Evolutionary conservation across 352 stramenopile genomes (phyloP).

Genomic region (Phytophthora constricta): DNA sequence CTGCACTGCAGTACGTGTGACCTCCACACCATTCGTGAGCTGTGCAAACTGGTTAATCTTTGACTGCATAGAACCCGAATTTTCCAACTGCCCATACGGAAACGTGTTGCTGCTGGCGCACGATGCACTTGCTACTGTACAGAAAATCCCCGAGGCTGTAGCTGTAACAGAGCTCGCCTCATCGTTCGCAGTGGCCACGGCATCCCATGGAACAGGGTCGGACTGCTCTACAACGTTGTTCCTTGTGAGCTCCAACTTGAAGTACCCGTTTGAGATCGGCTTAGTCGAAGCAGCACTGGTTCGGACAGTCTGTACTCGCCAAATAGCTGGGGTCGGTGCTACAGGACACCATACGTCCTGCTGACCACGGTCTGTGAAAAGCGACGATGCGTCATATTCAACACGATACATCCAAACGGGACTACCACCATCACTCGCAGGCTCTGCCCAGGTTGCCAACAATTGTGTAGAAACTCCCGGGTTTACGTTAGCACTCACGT

Average conservation of each 20-base stretch:
- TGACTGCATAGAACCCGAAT: constrained; percentile 77
- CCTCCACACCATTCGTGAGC: constrained; percentile 67
- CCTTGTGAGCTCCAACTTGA: constrained; percentile 57
- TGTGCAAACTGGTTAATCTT: constrained; percentile 63
- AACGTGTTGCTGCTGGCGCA: constrained; percentile 46
- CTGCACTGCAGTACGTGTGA: constrained; percentile 63
- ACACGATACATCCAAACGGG: constrained; percentile 80
- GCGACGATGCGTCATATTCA: constrained; percentile 75
- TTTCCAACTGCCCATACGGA: constrained; percentile 40
- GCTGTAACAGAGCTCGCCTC: constrained; percentile 64
- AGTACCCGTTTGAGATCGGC: constrained; percentile 59
- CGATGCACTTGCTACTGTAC: constrained; percentile 32
- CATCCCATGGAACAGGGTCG: constrained; percentile 93
- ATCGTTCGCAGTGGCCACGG: constrained; percentile 82
- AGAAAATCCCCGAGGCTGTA: constrained; percentile 63
- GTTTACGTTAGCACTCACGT: constrained; percentile 77
- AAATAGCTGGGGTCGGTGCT: constrained; percentile 62
- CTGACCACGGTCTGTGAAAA: constrained; percentile 71
- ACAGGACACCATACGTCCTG: constrained; percentile 75
- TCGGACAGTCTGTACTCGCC: constrained; percentile 53
- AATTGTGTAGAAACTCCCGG: constrained; percentile 82
- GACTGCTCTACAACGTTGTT: constrained; percentile 48
- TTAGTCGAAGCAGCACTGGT: constrained; percentile 27
- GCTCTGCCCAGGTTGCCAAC: constrained; percentile 53
- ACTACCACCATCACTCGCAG: constrained; percentile 62